Base-by-base conservation (phyloP, 345 rosid genomes). In the Citrus inodora region DNA sequence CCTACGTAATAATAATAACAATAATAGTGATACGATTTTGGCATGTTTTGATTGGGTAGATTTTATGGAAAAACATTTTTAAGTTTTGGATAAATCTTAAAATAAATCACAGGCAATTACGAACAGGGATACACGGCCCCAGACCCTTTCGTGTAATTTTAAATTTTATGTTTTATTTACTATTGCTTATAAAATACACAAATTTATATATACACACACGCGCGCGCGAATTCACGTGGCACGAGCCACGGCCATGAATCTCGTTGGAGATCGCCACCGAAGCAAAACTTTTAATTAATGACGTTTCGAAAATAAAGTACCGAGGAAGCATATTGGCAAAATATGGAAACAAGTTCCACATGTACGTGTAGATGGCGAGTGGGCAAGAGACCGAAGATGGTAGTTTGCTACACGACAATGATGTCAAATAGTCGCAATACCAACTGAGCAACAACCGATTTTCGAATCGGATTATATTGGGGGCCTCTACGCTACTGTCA, bases 181-280 rank as follows among this genome's bases (percentile, higher is more conserved):
- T 13, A 13, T 46, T 13, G 16, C 51, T 46, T 46, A 11, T 13
- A n/a, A 58, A 40, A 59, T 74, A 38, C 27, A 60, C 46, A 7
- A 8, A 22, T 62, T 40, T 17, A 17, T 46, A 27, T 11, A 27
- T 0, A 9, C 25, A 40, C 17, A 16, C 6, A 4, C 55, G 0
- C 17, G 27, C 16, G 7, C 9, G 4, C 55, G 21, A 74, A 6
- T 42, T 69, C 67, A 82, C 72, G 79, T 82, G 81, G 79, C 81
- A 19, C 24, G 40, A 21, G 55, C 4, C 7, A 40, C 59, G 22
- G 51, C 84, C 84, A 53, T 78, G 75, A 70, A 74, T 78, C 35
- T 58, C 4, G 56, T n/a, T 22, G 13, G 28, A 9, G 21, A 17
- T 16, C 27, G 79, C 79, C 79, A 46, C 33, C 42, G 56, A 61